Evolutionary conservation across 768 basidiomycete species (phyloP).

Genomic region (Multifurca ochricompacta): DNA sequence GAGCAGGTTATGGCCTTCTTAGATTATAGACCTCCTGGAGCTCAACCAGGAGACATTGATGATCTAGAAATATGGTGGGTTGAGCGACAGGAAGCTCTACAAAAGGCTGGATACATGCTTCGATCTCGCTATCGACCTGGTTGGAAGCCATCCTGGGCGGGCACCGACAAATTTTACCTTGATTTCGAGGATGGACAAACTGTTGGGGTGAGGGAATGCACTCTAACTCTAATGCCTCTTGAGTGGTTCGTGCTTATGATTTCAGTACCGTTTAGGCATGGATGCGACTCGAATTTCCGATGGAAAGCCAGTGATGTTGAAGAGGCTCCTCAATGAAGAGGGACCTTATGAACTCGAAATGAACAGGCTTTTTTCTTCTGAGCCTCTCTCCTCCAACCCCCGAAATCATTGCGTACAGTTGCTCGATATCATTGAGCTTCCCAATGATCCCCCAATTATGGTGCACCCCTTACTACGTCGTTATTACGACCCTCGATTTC

Average conservation of each 20-base stretch:
- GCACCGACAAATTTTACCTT: neutral
- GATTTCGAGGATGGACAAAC: neutral
- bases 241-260: neutral
- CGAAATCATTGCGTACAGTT: conserved; percentile 25
- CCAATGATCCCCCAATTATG: conserved; percentile 21
- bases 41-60: neutral
- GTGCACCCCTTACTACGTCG: conserved; percentile 29
- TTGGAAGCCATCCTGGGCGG: conserved; percentile 10
- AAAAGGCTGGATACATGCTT: conserved; percentile 7
- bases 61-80: conserved; percentile 5
- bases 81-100: neutral
- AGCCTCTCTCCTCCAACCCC: conserved; percentile 21
- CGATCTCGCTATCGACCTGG: conserved; percentile 6
- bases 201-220: neutral
- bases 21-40: neutral
- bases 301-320: conserved; percentile 3
- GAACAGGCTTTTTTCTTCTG: conserved; percentile 8
- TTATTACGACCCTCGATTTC: conserved; percentile 26
- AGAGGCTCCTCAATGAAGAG: neutral
- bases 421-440: conserved; percentile 22
- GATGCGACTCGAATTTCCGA: conserved; percentile 16
- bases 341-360: conserved; percentile 9
- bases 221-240: neutral
- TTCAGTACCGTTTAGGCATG: neutral
- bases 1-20: too few species aligned